Percentiles rank a stretch among this genome's conserved stretches.
Conservation (phyloP, 208 protist genomes). For the Porcisia deanei region DNA sequence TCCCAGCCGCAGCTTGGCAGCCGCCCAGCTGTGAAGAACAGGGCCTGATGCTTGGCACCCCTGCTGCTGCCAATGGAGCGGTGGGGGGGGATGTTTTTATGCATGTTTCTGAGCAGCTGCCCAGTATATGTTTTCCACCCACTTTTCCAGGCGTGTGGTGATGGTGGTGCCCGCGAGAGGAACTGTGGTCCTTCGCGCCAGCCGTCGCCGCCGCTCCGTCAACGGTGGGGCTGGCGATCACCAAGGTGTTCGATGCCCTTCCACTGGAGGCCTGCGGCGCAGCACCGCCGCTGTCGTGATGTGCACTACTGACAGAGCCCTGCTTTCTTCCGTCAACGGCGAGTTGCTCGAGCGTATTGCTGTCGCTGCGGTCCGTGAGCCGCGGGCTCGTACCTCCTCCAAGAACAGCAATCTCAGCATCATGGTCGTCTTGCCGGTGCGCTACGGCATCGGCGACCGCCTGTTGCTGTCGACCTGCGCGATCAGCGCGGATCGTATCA, state of each 20-base stretch:
- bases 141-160: not conserved
- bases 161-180: not conserved
- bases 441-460: constrained; percentile 8
- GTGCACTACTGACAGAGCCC: not conserved
- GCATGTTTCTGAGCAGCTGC: not conserved
- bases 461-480: constrained; percentile 3
- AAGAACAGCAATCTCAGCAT: not conserved
- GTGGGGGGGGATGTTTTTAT: no score
- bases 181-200: not conserved
- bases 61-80: not conserved
- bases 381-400: not conserved
- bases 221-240: not conserved
- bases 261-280: not conserved
- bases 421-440: constrained; percentile 3
- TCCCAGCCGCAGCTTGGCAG: not conserved
- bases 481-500: constrained; percentile 13
- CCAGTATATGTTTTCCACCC: not conserved
- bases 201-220: not conserved
- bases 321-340: not conserved
- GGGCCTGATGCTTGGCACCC: not conserved
- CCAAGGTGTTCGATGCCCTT: not conserved
- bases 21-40: not conserved
- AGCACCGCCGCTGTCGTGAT: not conserved
- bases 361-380: constrained; percentile 5
- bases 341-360: not conserved